Conservation (phyloP, 768 basidiomycete genomes). For the Boletus patriciae region DNA sequence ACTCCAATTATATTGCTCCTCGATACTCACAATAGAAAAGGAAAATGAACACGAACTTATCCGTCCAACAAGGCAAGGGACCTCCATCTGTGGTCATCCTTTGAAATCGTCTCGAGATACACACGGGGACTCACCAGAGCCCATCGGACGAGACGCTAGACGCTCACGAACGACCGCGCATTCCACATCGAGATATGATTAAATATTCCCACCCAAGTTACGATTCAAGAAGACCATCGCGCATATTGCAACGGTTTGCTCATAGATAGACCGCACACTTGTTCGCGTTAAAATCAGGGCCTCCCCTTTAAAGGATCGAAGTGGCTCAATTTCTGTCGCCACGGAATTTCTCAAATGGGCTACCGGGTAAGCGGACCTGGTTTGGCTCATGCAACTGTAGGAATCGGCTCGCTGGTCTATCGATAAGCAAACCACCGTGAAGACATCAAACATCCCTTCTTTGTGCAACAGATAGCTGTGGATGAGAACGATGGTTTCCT, state of each 20-base stretch:
- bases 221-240: not conserved
- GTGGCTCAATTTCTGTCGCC: no score
- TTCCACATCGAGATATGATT: conserved; percentile 19
- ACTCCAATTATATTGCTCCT: not conserved
- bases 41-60: conserved; percentile 9
- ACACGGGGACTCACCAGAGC: conserved; percentile 17
- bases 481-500: not conserved
- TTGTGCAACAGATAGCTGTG: not conserved
- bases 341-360: no score
- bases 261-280: no score
- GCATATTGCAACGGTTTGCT: not conserved
- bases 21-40: conserved; percentile 19
- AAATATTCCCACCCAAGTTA: conserved; percentile 29
- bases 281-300: no score
- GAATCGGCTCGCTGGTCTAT: no score
- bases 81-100: conserved; percentile 2
- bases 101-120: not conserved
- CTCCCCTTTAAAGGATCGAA: no score
- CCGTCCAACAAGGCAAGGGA: conserved; percentile 29
- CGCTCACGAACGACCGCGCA: conserved; percentile 23
- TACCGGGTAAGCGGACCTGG: no score
- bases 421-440: not conserved
- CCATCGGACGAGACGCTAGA: conserved; percentile 29
- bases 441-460: no score
- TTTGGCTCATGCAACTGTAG: no score